Percentiles rank a stretch among this genome's conserved stretches.
These are phyloP conservation scores for Neohortaea acidophila DNA, from an alignment of 495 filamentous ascomycete species.

Conservation along the genomic window DNA sequence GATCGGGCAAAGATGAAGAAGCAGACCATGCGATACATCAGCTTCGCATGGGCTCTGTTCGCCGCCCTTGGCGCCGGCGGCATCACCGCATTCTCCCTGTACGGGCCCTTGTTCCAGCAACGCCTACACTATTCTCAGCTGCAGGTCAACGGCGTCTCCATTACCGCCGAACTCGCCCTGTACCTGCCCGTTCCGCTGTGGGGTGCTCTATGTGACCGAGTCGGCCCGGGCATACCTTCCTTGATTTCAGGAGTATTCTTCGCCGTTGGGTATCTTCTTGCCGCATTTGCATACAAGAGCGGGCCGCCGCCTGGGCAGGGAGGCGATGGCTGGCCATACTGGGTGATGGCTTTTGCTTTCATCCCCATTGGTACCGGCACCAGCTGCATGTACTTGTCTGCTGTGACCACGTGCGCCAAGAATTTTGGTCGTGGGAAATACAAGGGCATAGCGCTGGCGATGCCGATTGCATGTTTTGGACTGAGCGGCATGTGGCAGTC, in stretches of 20 bases:
- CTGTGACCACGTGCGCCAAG: constrained; percentile 89
- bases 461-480: constrained; percentile 85
- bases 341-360: constrained; percentile 73
- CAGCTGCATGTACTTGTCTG: constrained; percentile 68
- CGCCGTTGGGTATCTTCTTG: constrained; percentile 65
- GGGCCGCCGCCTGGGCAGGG: constrained; percentile 37
- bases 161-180: constrained; percentile 67
- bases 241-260: constrained; percentile 58
- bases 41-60: constrained; percentile 46
- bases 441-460: constrained; percentile 73
- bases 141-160: constrained; percentile 77
- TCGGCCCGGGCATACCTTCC: constrained; percentile 59
- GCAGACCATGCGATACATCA: constrained; percentile 36
- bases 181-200: constrained; percentile 82
- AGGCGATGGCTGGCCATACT: constrained; percentile 55
- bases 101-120: constrained; percentile 73
- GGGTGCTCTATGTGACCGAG: constrained; percentile 79
- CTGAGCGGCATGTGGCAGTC: constrained; percentile 90
- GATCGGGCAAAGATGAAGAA: constrained; percentile 39
- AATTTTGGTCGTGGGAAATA: constrained; percentile 84
- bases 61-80: constrained; percentile 66
- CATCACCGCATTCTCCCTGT: constrained; percentile 78
- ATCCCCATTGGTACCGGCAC: constrained; percentile 67
- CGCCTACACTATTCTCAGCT: constrained; percentile 74
- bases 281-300: constrained; percentile 59